These are phyloP conservation scores for Globisporangium sylvaticum DNA, from an alignment of 352 stramenopile genomes.

Conservation along the genomic window DNA sequence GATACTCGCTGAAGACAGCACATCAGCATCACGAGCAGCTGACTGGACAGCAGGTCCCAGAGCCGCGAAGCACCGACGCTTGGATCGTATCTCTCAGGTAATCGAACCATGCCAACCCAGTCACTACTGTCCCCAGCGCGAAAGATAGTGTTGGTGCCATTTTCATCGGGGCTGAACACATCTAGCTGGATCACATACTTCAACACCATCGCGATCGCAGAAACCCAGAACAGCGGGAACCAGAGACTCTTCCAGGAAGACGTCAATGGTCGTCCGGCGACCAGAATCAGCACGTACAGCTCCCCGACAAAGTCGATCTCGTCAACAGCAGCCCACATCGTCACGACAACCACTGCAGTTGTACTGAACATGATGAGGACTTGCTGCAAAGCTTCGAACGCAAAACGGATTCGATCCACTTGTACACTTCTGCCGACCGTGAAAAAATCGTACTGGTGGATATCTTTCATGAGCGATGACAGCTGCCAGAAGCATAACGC, in stretches of 20 bases:
- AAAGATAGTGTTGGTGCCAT: conserved; percentile 29
- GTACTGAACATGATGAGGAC: conserved; percentile 72
- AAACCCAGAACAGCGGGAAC: conserved; percentile 80
- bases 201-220: conserved; percentile 43
- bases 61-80: conserved; percentile 31
- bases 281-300: conserved; percentile 62
- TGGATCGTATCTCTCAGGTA: conserved; percentile 37
- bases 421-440: conserved; percentile 44
- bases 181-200: conserved; percentile 72
- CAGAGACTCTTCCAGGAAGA: conserved; percentile 67
- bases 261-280: conserved; percentile 47
- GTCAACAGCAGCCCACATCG: conserved; percentile 62
- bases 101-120: conserved; percentile 50
- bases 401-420: conserved; percentile 51
- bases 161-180: conserved; percentile 37
- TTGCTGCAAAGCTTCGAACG: conserved; percentile 54
- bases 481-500: conserved; percentile 82
- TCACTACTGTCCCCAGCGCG: conserved; percentile 48
- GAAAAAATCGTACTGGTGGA: conserved; percentile 64
- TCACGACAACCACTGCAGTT: conserved; percentile 56
- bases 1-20: conserved; percentile 67
- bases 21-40: conserved; percentile 71
- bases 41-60: conserved; percentile 47
- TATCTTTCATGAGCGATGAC: conserved; percentile 61
- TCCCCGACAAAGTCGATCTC: conserved; percentile 59